Base-by-base conservation (phyloP, 1,284 basidiomycete genomes). In the Volvariella volvacea region DNA sequence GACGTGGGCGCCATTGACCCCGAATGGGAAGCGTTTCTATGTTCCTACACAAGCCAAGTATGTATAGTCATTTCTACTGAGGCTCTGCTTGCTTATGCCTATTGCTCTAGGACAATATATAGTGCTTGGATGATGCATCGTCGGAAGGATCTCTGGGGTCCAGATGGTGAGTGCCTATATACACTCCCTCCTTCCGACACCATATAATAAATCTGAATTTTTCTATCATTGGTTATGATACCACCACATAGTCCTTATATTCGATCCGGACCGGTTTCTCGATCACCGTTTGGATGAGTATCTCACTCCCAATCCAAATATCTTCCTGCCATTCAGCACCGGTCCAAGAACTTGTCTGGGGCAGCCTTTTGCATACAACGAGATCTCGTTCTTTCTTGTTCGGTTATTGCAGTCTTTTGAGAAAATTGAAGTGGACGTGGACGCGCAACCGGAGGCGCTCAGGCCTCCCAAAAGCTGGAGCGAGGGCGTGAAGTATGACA, bases 241-340 rank as follows among this genome's bases (percentile, higher is more conserved):
- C n/a, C n/a, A n/a, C n/a, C n/a, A n/a, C n/a, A n/a, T 31, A 31
- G 30, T n/a, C 9, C 30, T 31, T 31, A n/a, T 9, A 31, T 31
- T 31, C n/a, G 30, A 31, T 31, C 30, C 30, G 9, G 30, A 31
- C 48, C 64, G 80, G 2, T 81, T 77, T 64, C 50, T 80, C 30
- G 78, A 80, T 55, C 65, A 71, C 10, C 62, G 78, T 22, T 42
- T 75, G 3, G 61, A 64, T 22, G 73, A 70, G 48, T 77, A 77
- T 48, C 61, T 76, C 10, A 68, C 65, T 0, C 65, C 68, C 1
- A 79, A 80, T 51, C 78, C 78, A 3, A 78, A 70, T 59, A 76
- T 79, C 40, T 80, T 80, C 61, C 56, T 74, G 1, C 78, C 79
- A 1, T 80, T 80, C 67, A 78, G 78, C 52, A 76, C 71, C 0